phyloP scores from a whole-genome alignment of 179 eudicot genomes.

The Silene coronaria region DNA sequence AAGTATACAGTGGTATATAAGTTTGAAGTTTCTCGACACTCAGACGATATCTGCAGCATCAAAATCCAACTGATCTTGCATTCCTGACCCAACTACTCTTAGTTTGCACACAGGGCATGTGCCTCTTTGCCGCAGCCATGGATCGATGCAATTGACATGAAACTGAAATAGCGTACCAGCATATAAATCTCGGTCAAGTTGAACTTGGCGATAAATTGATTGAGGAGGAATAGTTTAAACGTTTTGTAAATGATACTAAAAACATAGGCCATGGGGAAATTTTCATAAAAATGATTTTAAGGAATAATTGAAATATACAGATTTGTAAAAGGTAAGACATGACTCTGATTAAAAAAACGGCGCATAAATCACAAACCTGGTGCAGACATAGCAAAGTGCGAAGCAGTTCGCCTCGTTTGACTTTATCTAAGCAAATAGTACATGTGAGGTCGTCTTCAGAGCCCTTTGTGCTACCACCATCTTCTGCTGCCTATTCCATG shows the following conservation, averaged over 20 bases:
- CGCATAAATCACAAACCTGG: constrained; percentile 35
- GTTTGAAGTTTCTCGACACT: not conserved
- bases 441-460: constrained; percentile 55
- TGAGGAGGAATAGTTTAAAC: not conserved
- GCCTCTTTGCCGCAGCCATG: constrained; percentile 36
- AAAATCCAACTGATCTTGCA: constrained; percentile 28
- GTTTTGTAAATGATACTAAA: no score
- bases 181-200: not conserved
- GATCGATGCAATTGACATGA: no score
- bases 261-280: no score
- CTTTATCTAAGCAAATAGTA: constrained; percentile 67
- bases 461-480: constrained; percentile 18
- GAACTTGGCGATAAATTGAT: not conserved
- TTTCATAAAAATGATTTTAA: not conserved
- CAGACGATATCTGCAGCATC: constrained; percentile 26
- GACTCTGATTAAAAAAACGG: no score
- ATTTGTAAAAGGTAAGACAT: no score
- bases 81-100: constrained; percentile 24
- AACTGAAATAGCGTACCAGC: constrained; percentile 27
- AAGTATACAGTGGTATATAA: not conserved
- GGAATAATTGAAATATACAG: no score
- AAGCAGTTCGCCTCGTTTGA: constrained; percentile 49
- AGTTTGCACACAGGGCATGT: constrained; percentile 47
- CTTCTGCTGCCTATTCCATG: constrained; percentile 21
- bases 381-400: constrained; percentile 74